Base-by-base conservation (phyloP, 2,329 filamentous ascomycete genomes). In the Aureobasidium vineae region DNA sequence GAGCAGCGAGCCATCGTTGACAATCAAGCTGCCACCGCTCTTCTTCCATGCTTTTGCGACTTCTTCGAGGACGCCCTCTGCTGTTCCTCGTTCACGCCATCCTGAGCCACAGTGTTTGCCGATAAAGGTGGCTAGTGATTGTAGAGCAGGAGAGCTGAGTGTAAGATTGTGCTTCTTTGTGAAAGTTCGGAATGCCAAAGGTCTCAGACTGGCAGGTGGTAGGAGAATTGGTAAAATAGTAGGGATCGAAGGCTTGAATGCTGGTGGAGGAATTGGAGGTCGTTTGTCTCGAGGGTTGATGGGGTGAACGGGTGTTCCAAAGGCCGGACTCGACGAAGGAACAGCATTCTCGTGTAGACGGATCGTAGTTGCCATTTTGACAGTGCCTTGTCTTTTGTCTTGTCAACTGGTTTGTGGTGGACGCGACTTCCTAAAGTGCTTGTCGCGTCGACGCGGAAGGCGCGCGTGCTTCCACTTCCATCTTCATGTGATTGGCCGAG, bases 101-200 rank as follows among this genome's bases (percentile, higher is more conserved):
- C 88, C 92, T 66, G 93, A 93, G 40, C 95, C 95, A 76, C 95
- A 99, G 77, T 97, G 90, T 71, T 91, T 89, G 13, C 95, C 96
- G 63, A 99, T 90, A 76, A 99, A 99, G 1, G 86, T 84, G 23
- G 95, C 93, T 38, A 99, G 83, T 54, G 90, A 86, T 76, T 94
- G 88, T 5, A 99, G 81, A 0, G 95, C 92, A 0, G 92, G 87
- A 0, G 94, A 95, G 8, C 91, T 93, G 63, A 99, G 86, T 0
- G 93, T 98, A 66, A 99, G 82, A 72, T 94, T 96, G 79, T 99
- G 92, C 75, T 98, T 99, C 78, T 97, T 97, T 1, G 95, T 99
- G 71, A 99, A 96, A 0, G 91, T 96, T 54, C 95, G 88, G 75
- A 99, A 98, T 10, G 95, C 96, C 23, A 98, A 83, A 2, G 95